These are phyloP conservation scores for Eimeria brunetti DNA, from an alignment of 169 alveolate genomes.

Conservation along the genomic window DNA sequence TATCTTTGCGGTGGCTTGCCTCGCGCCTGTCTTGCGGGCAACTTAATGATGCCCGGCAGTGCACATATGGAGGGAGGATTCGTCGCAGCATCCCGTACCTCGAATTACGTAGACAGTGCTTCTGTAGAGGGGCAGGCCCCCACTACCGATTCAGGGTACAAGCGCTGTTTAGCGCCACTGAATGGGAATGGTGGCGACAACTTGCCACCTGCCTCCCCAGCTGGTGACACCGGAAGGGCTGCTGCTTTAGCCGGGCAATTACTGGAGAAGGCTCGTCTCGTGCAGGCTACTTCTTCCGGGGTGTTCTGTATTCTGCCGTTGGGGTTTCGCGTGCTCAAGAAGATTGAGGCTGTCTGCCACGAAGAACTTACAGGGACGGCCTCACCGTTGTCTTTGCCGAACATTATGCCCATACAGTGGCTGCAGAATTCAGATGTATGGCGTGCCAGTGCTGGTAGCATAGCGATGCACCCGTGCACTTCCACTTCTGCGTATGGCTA, in stretches of 20 bases:
- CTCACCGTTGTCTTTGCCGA: constrained; percentile 38
- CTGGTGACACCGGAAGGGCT: not conserved
- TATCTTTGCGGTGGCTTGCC: constrained; percentile 43
- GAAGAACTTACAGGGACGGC: constrained; percentile 54
- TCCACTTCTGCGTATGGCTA: too few species aligned
- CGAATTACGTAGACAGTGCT: not conserved
- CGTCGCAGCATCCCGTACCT: not conserved
- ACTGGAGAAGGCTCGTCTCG: constrained; percentile 50
- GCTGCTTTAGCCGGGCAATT: constrained; percentile 41
- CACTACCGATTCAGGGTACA: not conserved
- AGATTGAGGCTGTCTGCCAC: constrained; percentile 57
- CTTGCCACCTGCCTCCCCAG: not conserved
- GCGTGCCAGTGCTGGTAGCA: not conserved
- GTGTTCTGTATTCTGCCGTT: constrained; percentile 39
- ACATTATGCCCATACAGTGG: constrained; percentile 58
- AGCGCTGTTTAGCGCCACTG: not conserved
- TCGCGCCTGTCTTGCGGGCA: constrained; percentile 42
- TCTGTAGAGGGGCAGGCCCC: not conserved
- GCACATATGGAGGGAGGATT: not conserved
- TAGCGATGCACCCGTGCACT: not conserved
- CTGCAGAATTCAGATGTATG: constrained; percentile 40
- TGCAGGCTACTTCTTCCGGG: constrained; percentile 37
- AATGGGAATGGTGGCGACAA: not conserved
- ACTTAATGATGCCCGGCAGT: constrained; percentile 14
- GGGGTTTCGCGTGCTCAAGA: constrained; percentile 62